These are phyloP conservation scores for Achlya hypogyna DNA, from an alignment of 352 stramenopile genomes.

Conservation along the genomic window DNA sequence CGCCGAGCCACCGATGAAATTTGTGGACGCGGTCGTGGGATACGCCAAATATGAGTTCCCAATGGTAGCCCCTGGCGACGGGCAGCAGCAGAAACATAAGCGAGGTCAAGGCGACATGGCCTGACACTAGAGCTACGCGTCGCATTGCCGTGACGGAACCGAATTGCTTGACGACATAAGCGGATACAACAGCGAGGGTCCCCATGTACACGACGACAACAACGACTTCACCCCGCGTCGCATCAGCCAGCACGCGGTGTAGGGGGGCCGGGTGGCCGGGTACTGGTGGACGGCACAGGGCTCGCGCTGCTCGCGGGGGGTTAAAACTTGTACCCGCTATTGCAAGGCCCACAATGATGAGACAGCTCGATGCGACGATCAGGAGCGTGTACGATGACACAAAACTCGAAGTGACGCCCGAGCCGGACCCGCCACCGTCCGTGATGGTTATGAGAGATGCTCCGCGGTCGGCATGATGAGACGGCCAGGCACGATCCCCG, in stretches of 20 bases:
- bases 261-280: constrained; percentile 39
- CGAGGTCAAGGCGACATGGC: constrained; percentile 47
- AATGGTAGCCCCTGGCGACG: constrained; percentile 40
- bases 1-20: constrained; percentile 74
- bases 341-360: background rate
- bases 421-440: constrained; percentile 26
- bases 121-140: constrained; percentile 6
- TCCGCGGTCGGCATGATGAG: background rate
- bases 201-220: constrained; percentile 56
- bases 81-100: constrained; percentile 76
- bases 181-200: constrained; percentile 31
- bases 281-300: constrained; percentile 36
- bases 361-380: constrained; percentile 4
- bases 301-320: constrained; percentile 7
- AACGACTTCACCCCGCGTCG: constrained; percentile 49
- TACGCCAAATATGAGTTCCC: constrained; percentile 55
- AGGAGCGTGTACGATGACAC: constrained; percentile 22
- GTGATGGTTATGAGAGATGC: background rate
- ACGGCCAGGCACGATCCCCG: constrained; percentile 20
- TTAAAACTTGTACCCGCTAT: background rate
- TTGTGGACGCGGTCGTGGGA: constrained; percentile 77
- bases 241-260: constrained; percentile 36
- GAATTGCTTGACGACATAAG: constrained; percentile 29
- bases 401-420: constrained; percentile 21
- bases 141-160: constrained; percentile 25